These are phyloP conservation scores for Seminavis robusta DNA, from an alignment of 108 stramenopile genomes.

Conservation along the genomic window DNA sequence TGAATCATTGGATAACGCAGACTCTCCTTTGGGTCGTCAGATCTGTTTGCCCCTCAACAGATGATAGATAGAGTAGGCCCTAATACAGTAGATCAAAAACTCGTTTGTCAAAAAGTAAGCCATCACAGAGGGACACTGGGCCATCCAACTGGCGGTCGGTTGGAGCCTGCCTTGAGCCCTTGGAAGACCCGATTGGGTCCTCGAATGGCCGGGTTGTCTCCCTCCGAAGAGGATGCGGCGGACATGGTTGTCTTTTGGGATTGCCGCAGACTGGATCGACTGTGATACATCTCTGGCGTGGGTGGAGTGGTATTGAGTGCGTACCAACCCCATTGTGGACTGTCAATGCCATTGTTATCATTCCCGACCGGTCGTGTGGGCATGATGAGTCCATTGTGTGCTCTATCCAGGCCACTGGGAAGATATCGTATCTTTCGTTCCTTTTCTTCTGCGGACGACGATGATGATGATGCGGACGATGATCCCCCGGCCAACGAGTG, in stretches of 20 bases:
- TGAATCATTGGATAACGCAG: too few relatives aligned
- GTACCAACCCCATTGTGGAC: constrained; percentile 81
- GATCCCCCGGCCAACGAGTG: background rate
- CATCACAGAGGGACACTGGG: constrained; percentile 33
- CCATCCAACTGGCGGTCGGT: constrained; percentile 30
- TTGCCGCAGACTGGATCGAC: too few relatives aligned
- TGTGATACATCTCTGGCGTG: constrained; percentile 60
- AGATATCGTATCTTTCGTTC: constrained; percentile 20
- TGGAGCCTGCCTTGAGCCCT: constrained; percentile 20
- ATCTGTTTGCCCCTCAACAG: too few relatives aligned
- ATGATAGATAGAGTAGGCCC: too few relatives aligned
- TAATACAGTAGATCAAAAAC: too few relatives aligned
- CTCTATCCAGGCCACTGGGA: constrained; percentile 36
- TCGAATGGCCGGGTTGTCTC: too few relatives aligned
- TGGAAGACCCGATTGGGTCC: constrained; percentile 38
- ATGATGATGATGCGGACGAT: background rate
- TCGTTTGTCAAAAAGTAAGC: too few relatives aligned
- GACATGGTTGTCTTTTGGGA: background rate
- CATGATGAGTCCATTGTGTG: constrained; percentile 33
- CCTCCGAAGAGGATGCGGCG: background rate
- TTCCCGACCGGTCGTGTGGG: constrained; percentile 27
- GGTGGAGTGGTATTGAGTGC: constrained; percentile 77
- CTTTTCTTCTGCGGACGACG: background rate
- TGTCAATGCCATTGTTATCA: constrained; percentile 10
- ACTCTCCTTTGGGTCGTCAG: too few relatives aligned